Base-by-base conservation (phyloP, 2,329 filamentous ascomycete genomes). In the Trichophyton benhamiae region DNA sequence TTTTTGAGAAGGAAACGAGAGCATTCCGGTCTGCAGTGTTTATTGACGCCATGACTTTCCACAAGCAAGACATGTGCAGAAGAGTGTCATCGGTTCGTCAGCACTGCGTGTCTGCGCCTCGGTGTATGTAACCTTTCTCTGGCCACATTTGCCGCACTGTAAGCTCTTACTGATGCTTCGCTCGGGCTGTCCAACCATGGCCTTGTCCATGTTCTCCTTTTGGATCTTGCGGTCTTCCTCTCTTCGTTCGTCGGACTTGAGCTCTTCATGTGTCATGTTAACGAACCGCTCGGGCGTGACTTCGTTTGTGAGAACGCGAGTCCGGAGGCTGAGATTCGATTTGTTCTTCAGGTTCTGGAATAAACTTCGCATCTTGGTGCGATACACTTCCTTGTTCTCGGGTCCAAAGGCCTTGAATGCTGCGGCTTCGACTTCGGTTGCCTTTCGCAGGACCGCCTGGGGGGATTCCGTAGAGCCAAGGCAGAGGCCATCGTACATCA, bases 321-420 rank as follows among this genome's bases (percentile, higher is more conserved):
- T 80, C 59, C 91, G 87, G 49, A 99, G 83, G 64, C 84, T 82
- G 42, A 83, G 80, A 76, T 97, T 97, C 65, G 85, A 87, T 76
- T 89, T 91, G 78, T 89, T 90, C 80, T 96, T 97, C 68, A 99
- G 83, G 72, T 97, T 97, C 72, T 91, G 85, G 77, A 90, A 97
- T 22, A 99, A 84, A 20, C 90, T 95, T 67, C 92, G 88, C 69
- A 97, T 87, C 80, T 96, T 96, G 66, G 81, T 82, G 71, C 87
- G 87, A 81, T 99, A 99, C 58, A 86, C 83, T 55, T 84, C 76
- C 57, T 81, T 82, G 15, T 80, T 86, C 69, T 91, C 87, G 60
- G 86, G 85, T 61, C 87, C 86, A 72, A 85, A 87, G 33, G 81
- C 77, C 61, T 80, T 81, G 75, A 81, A 91, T 4, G 88, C 88